Evolutionary conservation across 2,329 filamentous ascomycete genomes (phyloP), one percentile per base, ranked within the genome.

Genomic region (Colletotrichum lini): DNA sequence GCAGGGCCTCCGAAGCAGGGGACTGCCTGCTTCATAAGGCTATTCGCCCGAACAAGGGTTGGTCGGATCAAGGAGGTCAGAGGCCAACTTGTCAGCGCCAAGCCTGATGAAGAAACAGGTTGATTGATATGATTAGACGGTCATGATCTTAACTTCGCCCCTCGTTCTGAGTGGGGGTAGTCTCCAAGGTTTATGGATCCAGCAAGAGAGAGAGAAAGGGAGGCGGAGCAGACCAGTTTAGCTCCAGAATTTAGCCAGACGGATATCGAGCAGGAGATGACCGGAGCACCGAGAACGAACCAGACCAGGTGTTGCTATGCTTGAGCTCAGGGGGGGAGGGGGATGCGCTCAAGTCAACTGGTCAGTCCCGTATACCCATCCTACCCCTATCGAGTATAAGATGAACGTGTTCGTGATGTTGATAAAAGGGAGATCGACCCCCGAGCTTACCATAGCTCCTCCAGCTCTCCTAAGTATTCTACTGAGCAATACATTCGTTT

Each of bases 81-180:
- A 69, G 67, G 62, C 62, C 60, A 40, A 56, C 61, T 50, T 47
- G 54, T 23, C 16, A 60, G 40, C 49, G 67, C 67, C 67, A 70
- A 70, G 38, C 54, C 30, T 18, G 42, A 50, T 59, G 23, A 54
- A 18, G 67, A 70, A 66, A 56, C 67, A 70, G 38, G 63, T 70
- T 70, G 62, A 70, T 70, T 70, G 54, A 47, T 56, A 61, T 66
- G 56, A 70, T 70, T 66, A 50, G 65, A 66, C 54, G 15, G 54
- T n/a, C 40, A 21, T 60, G 49, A 49, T 57, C 30, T 49, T 44
- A 44, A 45, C 23, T 26, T 38, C 42, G 38, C 38, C 59, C 21
- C 44, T 50, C 30, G 49, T 49, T 62, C 18, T 42, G 21, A 9
- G 40, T 54, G 26, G 60, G 60, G 38, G 60, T 18, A 18, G 5